Conservation (phyloP, 345 rosid species). For the Eucalyptus caleyi region DNA sequence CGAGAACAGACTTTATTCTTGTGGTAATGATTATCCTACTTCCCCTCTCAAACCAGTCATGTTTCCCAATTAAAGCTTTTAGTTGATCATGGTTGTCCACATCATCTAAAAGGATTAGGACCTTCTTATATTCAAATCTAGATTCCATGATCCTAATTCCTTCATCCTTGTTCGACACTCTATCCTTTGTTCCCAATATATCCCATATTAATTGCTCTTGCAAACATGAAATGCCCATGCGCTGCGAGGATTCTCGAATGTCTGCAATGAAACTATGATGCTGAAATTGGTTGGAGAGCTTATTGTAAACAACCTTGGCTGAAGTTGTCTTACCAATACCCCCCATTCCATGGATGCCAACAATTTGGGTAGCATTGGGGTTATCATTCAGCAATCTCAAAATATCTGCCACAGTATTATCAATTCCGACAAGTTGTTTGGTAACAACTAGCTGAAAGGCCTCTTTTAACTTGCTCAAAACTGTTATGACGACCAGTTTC, state of each 20-base stretch:
- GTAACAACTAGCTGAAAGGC: not conserved
- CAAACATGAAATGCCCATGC: not conserved
- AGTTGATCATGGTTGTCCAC: not conserved
- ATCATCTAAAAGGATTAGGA: not conserved
- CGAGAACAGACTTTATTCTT: not conserved
- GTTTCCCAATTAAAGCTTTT: not conserved
- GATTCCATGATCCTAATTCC: not conserved
- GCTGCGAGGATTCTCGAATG: not conserved
- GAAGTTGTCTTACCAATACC: not conserved
- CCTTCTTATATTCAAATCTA: not conserved
- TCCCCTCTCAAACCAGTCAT: not conserved
- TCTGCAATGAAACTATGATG: not conserved
- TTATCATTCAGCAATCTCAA: not conserved
- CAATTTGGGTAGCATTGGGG: not conserved
- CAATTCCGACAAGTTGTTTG: not conserved
- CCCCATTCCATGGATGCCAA: not conserved
- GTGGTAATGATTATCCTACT: not conserved
- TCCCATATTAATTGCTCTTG: not conserved
- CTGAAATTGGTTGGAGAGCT: not conserved
- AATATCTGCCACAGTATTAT: not conserved
- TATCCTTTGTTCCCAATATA: not conserved
- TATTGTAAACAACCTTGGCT: not conserved
- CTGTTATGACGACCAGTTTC: fast-evolving
- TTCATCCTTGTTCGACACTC: too few species aligned
- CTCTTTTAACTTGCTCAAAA: not conserved